Percentiles rank a stretch among this genome's conserved stretches.
Conservation (phyloP, 176 grass and related monocot species). For the Chloris gayana region DNA sequence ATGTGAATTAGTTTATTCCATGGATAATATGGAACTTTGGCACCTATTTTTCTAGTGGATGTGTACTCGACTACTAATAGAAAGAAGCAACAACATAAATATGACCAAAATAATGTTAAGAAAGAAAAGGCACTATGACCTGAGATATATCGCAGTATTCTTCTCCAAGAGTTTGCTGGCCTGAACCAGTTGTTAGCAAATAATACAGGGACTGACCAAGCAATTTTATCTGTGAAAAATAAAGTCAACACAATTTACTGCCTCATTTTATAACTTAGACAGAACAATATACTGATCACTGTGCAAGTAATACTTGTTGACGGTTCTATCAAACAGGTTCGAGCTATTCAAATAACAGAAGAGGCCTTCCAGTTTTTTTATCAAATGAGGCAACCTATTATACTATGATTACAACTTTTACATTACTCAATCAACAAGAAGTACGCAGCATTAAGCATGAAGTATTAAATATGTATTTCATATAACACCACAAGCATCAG, state of each 20-base stretch:
- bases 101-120: slow-evolving; percentile 1
- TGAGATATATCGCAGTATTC: slow-evolving; percentile 99
- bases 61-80: background rate
- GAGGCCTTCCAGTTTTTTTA: background rate
- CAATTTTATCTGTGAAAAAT: slow-evolving; percentile 83
- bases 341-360: background rate
- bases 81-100: background rate
- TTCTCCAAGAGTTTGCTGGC: slow-evolving; percentile 95
- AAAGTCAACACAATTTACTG: slow-evolving; percentile 20
- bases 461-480: slow-evolving; percentile 5
- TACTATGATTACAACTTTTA: slow-evolving; percentile 6
- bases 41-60: background rate
- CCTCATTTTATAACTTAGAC: background rate
- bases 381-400: slow-evolving; percentile 7
- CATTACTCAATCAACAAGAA: background rate
- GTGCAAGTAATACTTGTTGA: background rate
- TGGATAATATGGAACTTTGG: background rate
- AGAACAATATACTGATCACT: background rate
- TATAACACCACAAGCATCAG: background rate
- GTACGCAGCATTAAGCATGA: background rate
- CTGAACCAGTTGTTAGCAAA: slow-evolving; percentile 91
- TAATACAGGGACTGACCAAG: slow-evolving; percentile 95
- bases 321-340: slow-evolving; percentile 1
- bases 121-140: slow-evolving; percentile 48
- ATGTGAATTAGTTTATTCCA: background rate